A percentile compares a stretch with the other conserved stretches of the same genome.
Evolutionary conservation across 352 stramenopile genomes (phyloP).

Genomic region (Globisporangium nagaii): DNA sequence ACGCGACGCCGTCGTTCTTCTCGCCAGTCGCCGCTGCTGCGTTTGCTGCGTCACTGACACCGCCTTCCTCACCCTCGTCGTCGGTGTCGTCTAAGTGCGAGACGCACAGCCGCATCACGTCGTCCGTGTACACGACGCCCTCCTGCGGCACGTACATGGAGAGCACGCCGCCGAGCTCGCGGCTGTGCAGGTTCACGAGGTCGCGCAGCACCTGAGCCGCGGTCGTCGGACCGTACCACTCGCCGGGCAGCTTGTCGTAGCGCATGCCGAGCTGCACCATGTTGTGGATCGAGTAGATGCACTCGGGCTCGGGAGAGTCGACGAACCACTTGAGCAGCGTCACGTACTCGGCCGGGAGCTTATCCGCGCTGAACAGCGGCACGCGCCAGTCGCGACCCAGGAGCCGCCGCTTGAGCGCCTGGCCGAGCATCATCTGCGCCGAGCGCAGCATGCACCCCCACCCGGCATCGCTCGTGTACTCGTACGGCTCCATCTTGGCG

Average conservation of each 20-base stretch:
- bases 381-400: conserved; percentile 45
- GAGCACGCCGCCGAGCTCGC: conserved; percentile 35
- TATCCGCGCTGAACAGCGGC: conserved; percentile 29
- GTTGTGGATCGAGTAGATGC: conserved; percentile 88
- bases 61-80: conserved; percentile 1
- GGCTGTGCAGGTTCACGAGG: conserved; percentile 66
- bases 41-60: background rate
- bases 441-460: conserved; percentile 96
- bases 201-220: conserved; percentile 86
- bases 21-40: too few species aligned
- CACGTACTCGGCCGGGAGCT: conserved; percentile 35
- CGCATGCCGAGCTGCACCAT: conserved; percentile 88
- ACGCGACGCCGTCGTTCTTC: conserved; percentile 18
- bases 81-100: conserved; percentile 39
- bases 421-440: conserved; percentile 92
- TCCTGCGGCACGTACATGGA: conserved; percentile 83
- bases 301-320: conserved; percentile 65
- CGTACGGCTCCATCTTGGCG: conserved; percentile 81
- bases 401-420: conserved; percentile 83
- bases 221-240: conserved; percentile 92
- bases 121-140: conserved; percentile 76
- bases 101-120: conserved; percentile 66
- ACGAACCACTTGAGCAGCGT: conserved; percentile 82
- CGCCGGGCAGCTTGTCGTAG: conserved; percentile 88
- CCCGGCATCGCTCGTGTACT: conserved; percentile 88